Evolutionary conservation across 495 filamentous ascomycete genomes (phyloP).

Genomic region (Penicillium crystallinum): DNA sequence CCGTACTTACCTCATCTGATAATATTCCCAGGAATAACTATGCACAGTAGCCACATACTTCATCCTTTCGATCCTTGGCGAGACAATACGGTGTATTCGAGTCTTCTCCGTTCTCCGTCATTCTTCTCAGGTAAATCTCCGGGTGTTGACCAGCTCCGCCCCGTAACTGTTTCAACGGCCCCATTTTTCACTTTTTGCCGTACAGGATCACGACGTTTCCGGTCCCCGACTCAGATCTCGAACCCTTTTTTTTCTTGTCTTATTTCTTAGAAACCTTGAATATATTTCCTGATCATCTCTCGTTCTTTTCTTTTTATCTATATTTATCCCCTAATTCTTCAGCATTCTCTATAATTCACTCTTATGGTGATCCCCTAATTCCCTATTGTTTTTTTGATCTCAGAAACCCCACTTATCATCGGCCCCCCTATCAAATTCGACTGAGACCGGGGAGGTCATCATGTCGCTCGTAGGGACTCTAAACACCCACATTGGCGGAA

Average conservation of each 20-base stretch:
- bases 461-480: constrained; percentile 41
- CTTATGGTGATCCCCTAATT: too few relatives aligned
- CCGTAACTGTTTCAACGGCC: neutral
- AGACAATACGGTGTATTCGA: too few relatives aligned
- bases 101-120: too few relatives aligned
- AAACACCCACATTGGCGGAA: constrained; percentile 27
- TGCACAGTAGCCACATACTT: too few relatives aligned
- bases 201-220: neutral
- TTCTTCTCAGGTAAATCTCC: too few relatives aligned
- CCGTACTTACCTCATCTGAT: too few relatives aligned
- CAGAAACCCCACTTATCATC: neutral
- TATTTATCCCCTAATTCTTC: neutral
- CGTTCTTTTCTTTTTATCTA: neutral
- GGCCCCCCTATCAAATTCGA: neutral
- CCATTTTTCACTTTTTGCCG: neutral
- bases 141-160: neutral
- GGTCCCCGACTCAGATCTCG: constrained; percentile 1
- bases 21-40: too few relatives aligned
- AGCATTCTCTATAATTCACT: neutral
- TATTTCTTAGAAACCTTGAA: neutral
- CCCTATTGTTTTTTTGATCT: constrained; percentile 4
- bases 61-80: too few relatives aligned
- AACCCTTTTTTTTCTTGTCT: constrained; percentile 5
- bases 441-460: constrained; percentile 12
- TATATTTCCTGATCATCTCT: neutral